Base-by-base conservation (phyloP, 1,139 yeast species). In the Debaryomyces coudertii region DNA sequence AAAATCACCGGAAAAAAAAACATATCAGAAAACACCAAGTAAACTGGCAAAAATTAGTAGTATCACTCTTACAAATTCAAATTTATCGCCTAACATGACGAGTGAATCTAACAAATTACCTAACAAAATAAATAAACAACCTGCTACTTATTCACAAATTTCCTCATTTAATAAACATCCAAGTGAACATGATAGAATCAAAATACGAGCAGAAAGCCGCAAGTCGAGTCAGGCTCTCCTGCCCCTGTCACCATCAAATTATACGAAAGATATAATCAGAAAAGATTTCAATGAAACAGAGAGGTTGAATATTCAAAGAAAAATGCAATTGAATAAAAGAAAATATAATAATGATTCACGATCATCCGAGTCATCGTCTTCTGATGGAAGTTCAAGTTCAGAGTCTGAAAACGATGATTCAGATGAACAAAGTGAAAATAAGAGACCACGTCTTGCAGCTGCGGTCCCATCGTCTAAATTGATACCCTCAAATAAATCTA, bases 381-480 rank as follows among this genome's bases (percentile, higher is more conserved):
- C 41, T 6, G 42, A 43, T 27, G 37, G 25, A 15, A 34, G 36
- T 22, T 41, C 47, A n/a, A 23, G 33, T 18, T 40, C 49, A 20
- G 44, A 36, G 23, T 40, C 49, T 22, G 44, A 36, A 23, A 18
- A 28, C 8, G 39, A 42, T 22, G 50, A 47, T 22, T 51, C 54
- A 2, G 53, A 49, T 9, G 50, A 41, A 2, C 42, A 44, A 11
- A 40, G 40, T 22, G 50, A 43, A 18, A 39, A 36, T 14, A 53
- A 47, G 20, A 45, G 42, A 23, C 54, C 55, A 15, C 47, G 60
- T 23, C 49, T 56, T 41, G 57, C 56, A 4, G 58, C 57, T 4
- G 49, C 53, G 6, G 47, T 46, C 4, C 60, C 59, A 5, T 45
- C 57, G 1, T 47, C 57, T 7, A 30, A 46, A 5, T 18, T 22